These are phyloP conservation scores for Spizellomyces punctatus DNA, from an alignment of 192 early-diverging fungal genomes.

Conservation along the genomic window DNA sequence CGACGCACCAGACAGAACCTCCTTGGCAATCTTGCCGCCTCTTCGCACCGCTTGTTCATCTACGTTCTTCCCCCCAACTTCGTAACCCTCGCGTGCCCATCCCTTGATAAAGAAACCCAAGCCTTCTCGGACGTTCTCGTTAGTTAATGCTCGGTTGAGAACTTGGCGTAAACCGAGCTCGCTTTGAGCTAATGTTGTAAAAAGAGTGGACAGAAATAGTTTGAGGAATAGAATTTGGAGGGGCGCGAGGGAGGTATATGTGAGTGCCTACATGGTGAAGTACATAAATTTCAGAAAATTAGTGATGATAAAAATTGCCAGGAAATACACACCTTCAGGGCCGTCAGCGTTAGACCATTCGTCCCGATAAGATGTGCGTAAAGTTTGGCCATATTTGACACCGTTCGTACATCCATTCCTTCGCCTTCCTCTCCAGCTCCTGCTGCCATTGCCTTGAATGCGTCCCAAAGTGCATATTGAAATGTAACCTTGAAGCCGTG, in stretches of 20 bases:
- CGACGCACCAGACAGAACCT: slow-evolving; percentile 36
- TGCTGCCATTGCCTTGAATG: slow-evolving; percentile 77
- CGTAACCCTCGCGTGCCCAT: slow-evolving; percentile 64
- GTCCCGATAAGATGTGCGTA: slow-evolving; percentile 78
- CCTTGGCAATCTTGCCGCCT: slow-evolving; percentile 68
- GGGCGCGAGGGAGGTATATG: slow-evolving; percentile 55
- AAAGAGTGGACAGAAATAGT: slow-evolving; percentile 31
- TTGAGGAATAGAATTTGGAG: slow-evolving; percentile 38
- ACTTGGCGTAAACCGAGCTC: slow-evolving; percentile 23
- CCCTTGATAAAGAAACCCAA: slow-evolving; percentile 82
- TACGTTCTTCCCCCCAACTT: slow-evolving; percentile 57
- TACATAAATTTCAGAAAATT: slow-evolving; percentile 70
- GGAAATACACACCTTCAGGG: slow-evolving; percentile 58
- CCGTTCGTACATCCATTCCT: slow-evolving; percentile 60
- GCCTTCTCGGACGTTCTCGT: slow-evolving; percentile 74
- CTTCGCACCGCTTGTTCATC: slow-evolving; percentile 67
- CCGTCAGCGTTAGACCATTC: slow-evolving; percentile 70
- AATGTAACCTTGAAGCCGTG: slow-evolving; percentile 87
- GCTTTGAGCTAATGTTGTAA: slow-evolving; percentile 9
- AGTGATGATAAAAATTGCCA: slow-evolving; percentile 68
- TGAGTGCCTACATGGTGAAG: slow-evolving; percentile 70
- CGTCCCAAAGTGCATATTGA: slow-evolving; percentile 96
- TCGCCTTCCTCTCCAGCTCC: slow-evolving; percentile 56
- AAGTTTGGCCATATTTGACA: slow-evolving; percentile 85
- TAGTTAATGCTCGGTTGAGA: slow-evolving; percentile 29